A percentile compares a stretch with the other conserved stretches of the same genome.
phyloP scores from a whole-genome alignment of 2,329 filamentous ascomycete species.

The Pseudogymnoascus verrucosus region DNA sequence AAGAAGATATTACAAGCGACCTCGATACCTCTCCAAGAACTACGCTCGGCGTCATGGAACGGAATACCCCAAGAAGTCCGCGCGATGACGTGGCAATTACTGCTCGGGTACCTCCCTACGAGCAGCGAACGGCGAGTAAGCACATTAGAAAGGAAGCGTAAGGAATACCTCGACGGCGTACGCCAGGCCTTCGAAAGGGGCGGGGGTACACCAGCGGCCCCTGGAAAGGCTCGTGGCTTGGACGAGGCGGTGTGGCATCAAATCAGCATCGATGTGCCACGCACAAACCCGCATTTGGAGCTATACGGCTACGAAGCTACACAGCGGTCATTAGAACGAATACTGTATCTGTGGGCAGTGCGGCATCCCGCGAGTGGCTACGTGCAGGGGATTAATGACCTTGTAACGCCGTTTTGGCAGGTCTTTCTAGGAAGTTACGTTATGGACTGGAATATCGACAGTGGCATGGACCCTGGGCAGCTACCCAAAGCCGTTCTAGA shows the following conservation, averaged over 20 bases:
- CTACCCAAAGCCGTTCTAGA: conserved; percentile 84
- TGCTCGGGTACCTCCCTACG: conserved; percentile 93
- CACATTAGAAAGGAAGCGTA: conserved; percentile 86
- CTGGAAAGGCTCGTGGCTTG: conserved; percentile 55
- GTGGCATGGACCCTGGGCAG: conserved; percentile 94
- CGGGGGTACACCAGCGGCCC: conserved; percentile 41
- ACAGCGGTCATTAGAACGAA: conserved; percentile 85
- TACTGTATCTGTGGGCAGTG: conserved; percentile 96
- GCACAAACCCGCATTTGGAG: conserved; percentile 92
- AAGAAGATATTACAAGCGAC: conserved; percentile 91
- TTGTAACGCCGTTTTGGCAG: conserved; percentile 97
- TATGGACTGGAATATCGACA: conserved; percentile 84
- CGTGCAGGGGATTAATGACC: conserved; percentile 96
- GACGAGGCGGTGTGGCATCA: conserved; percentile 99
- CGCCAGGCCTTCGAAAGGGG: conserved; percentile 60
- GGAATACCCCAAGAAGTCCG: conserved; percentile 91
- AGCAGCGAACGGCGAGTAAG: conserved; percentile 87
- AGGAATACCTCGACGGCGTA: conserved; percentile 93
- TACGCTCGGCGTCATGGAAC: conserved; percentile 85
- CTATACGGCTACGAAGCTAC: conserved; percentile 95
- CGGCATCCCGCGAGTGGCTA: conserved; percentile 95
- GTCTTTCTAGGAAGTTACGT: conserved; percentile 94
- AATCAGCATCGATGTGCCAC: conserved; percentile 95
- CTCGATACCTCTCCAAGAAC: conserved; percentile 74
- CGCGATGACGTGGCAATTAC: conserved; percentile 96